A percentile compares a stretch with the other conserved stretches of the same genome.
These are phyloP conservation scores for Phaffomyces opuntiae DNA, from an alignment of 805 yeast genomes.

Conservation along the genomic window DNA sequence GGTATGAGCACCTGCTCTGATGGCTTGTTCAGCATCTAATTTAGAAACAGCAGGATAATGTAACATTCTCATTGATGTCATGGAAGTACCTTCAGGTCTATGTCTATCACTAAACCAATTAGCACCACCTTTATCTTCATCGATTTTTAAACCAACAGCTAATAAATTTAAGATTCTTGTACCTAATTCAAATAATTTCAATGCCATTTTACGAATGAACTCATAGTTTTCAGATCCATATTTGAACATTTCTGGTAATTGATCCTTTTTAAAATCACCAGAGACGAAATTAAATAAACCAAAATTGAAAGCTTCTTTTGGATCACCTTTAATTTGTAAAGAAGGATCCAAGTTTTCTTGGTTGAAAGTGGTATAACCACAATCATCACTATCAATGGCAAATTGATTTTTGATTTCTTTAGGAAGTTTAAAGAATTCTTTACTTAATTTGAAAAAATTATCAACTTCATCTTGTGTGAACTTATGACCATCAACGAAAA, in stretches of 20 bases:
- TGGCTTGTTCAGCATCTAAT: constrained; percentile 41
- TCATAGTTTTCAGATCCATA: constrained; percentile 31
- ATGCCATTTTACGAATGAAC: constrained; percentile 32
- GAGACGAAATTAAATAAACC: constrained; percentile 43
- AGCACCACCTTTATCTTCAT: constrained; percentile 41
- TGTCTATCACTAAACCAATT: constrained; percentile 64
- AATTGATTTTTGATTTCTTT: constrained; percentile 40
- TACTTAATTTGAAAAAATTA: constrained; percentile 40
- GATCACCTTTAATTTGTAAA: constrained; percentile 38
- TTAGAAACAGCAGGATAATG: constrained; percentile 51
- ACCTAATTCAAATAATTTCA: constrained; percentile 45
- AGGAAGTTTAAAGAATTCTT: constrained; percentile 44
- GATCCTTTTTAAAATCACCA: constrained; percentile 35
- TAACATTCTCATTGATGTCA: constrained; percentile 61
- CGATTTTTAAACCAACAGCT: constrained; percentile 58
- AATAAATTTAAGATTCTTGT: constrained; percentile 45
- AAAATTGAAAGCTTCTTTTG: constrained; percentile 67
- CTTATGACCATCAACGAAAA: constrained; percentile 63
- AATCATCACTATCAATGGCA: constrained; percentile 48
- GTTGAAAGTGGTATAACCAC: constrained; percentile 51
- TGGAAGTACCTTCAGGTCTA: constrained; percentile 42
- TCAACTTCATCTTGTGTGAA: constrained; percentile 50
- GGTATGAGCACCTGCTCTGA: constrained; percentile 82
- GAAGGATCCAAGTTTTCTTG: constrained; percentile 39
- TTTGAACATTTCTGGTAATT: constrained; percentile 47